Base-by-base conservation (phyloP, 805 yeast species). In the Ogataea henricii region DNA sequence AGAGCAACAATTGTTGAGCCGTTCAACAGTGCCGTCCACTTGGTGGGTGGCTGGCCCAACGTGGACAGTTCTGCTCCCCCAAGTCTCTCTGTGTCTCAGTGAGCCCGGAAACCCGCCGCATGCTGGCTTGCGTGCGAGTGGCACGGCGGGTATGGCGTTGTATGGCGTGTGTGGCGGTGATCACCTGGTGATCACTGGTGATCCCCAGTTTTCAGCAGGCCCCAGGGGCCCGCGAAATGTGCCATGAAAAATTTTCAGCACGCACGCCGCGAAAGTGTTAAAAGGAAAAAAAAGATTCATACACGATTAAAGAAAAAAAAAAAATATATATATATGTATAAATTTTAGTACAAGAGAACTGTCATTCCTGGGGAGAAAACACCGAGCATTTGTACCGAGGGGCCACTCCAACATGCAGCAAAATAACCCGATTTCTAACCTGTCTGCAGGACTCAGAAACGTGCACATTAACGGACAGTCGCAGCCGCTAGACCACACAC, bases 381-480 rank as follows among this genome's bases (percentile, higher is more conserved):
- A 8, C 25, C 25, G 25, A 22, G 6, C 25, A 22, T 6, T 22
- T 8, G 8, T 22, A 6, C 6, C 6, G 8, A 8, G 8, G 25
- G 25, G 8, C 8, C 25, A 6, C n/a, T 13, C 34, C 4, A 16
- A n/a, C 16, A 40, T 40, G 43, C 43, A 40, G 14, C 43, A 40
- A 18, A 53, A 54, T 32, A 52, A 58, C 36, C 63, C 64, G 21
- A 64, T 71, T n/a, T 70, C 74, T 7, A 71, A 71, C 52, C 60
- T 71, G 2, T 71, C 76, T 6, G 70, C 64, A 18, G 76, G 75
- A 3, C 58, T 71, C 40, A 61, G 65, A 48, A 63, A 66, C 21
- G 73, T 70, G 26, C 67, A 66, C 53, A 60, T 73, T 47, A 39
- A 47, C 53, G 25, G 51, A 18, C 58, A 57, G 14, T 39, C 42